Evolutionary conservation across 2,329 filamentous ascomycete genomes (phyloP).

Genomic region (Chaetomium sp.): DNA sequence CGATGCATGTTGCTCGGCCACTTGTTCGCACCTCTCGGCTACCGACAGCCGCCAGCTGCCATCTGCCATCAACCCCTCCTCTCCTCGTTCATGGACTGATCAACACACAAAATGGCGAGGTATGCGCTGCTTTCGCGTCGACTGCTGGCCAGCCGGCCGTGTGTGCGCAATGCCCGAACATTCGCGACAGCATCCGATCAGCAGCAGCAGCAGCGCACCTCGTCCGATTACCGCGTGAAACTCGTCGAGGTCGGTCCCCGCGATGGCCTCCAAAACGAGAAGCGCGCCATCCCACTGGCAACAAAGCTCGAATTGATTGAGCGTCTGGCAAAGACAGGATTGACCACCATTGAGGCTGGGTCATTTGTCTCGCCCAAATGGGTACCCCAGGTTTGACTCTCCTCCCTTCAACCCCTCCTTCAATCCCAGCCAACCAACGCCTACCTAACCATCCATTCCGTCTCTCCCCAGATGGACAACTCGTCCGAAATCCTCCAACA

Average conservation of each 20-base stretch:
- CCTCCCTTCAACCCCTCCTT: background rate
- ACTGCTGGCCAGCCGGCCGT: slow-evolving; percentile 18
- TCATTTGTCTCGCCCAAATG: slow-evolving; percentile 84
- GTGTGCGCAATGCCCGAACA: slow-evolving; percentile 17
- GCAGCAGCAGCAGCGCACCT: slow-evolving; percentile 20
- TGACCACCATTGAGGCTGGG: slow-evolving; percentile 76
- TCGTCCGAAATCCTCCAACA: slow-evolving; percentile 74
- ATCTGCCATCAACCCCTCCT: background rate
- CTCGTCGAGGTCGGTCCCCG: slow-evolving; percentile 84
- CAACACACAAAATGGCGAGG: slow-evolving; percentile 33
- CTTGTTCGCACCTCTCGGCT: slow-evolving; percentile 6
- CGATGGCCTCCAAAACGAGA: slow-evolving; percentile 87
- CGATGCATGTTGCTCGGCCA: slow-evolving; percentile 23
- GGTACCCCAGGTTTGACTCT: slow-evolving; percentile 68
- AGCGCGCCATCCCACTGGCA: slow-evolving; percentile 65
- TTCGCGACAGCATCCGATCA: slow-evolving; percentile 28
- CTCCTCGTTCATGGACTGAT: slow-evolving; percentile 17
- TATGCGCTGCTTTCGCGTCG: slow-evolving; percentile 29
- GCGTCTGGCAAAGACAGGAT: slow-evolving; percentile 66
- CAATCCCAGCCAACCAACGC: background rate
- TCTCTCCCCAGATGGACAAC: slow-evolving; percentile 35
- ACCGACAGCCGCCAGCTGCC: background rate
- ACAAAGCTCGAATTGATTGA: slow-evolving; percentile 79
- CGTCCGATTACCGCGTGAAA: slow-evolving; percentile 52
- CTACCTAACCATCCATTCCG: background rate